Base-by-base conservation (phyloP, 2,329 filamentous ascomycete genomes). In the Ophiostoma sp. region DNA sequence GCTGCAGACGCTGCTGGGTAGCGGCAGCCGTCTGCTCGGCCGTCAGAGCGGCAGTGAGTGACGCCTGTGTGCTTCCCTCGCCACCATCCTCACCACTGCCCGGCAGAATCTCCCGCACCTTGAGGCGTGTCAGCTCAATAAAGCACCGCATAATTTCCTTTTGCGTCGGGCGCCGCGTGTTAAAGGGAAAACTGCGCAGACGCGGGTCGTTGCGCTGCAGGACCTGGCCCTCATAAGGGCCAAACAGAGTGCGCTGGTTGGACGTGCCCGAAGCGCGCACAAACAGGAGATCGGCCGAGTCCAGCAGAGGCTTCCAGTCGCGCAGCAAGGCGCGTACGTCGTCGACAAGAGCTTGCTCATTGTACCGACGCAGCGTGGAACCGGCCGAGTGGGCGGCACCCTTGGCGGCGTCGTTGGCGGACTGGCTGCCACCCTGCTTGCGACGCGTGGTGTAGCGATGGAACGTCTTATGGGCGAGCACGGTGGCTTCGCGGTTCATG, bases 391-490 rank as follows among this genome's bases (percentile, higher is more conserved):
- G 94, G 6, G 76, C 75, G 3, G 75, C 72, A 59, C 75, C 76
- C 25, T 73, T 77, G 45, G 75, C 70, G n/a, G 50, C 68, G 59
- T 77, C 76, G 59, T 73, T 98, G 36, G 95, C 92, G 2, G 95
- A 97, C 81, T 99, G 96, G 12, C 94, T 91, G 57, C 97, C 96
- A 85, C 96, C 96, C 81, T 99, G 96, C 81, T 99, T 99, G 77
- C 96, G 89, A 76, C 96, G 88, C 6, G 96, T 99, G 0, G 97
- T 99, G 80, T 99, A 99, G 73, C 96, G 89, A 81, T 99, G 97
- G 81, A 98, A 99, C 0, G 95, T 98, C 84, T 99, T 99, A 82
- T 98, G 95, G 0, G 94, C 95, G 61, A 98, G 87, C 0, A 98
- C 93, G 0, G 92, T 92, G 6, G 95, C 94, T 79, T 97, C 93